Percentiles rank a stretch among this genome's conserved stretches.
phyloP scores from a whole-genome alignment of 116 monocot species.

The Iris pallida region DNA sequence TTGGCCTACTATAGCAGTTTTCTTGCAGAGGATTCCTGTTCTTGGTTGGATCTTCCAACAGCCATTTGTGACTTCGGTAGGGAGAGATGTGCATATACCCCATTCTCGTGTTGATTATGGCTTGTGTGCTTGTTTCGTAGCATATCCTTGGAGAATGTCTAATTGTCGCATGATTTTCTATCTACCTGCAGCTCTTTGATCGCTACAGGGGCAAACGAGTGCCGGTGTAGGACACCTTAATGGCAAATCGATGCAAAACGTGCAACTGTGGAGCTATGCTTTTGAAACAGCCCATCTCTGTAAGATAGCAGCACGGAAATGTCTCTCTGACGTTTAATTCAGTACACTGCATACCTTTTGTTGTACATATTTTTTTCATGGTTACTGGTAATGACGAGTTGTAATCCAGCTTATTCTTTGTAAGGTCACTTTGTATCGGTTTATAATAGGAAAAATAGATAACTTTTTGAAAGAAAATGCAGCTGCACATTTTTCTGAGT shows the following conservation, averaged over 20 bases:
- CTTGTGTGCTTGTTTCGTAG: no score
- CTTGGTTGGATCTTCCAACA: constrained; percentile 90
- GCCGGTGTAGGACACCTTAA: constrained; percentile 30
- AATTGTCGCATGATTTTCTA: not conserved
- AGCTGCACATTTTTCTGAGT: no score
- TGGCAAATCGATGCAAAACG: not conserved
- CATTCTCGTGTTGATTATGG: no score
- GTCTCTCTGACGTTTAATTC: not conserved
- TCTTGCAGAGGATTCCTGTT: constrained; percentile 86
- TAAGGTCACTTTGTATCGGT: not conserved
- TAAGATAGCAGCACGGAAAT: constrained; percentile 11
- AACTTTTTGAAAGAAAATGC: no score
- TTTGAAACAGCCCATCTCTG: not conserved
- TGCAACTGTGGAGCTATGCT: no score
- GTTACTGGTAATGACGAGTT: not conserved
- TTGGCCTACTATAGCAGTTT: constrained; percentile 89
- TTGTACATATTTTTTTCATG: no score
- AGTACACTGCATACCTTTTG: not conserved
- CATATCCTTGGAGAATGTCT: no score
- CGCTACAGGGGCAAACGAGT: constrained; percentile 60
- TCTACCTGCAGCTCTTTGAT: constrained; percentile 39
- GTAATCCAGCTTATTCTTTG: constrained; percentile 2
- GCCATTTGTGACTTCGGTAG: constrained; percentile 88
- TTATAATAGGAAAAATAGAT: no score
- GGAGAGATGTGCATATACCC: not conserved